Evolutionary conservation across 192 early-diverging fungal genomes (phyloP), one percentile per base, ranked within the genome.

Genomic region (Phycomyces blakesleeanus): DNA sequence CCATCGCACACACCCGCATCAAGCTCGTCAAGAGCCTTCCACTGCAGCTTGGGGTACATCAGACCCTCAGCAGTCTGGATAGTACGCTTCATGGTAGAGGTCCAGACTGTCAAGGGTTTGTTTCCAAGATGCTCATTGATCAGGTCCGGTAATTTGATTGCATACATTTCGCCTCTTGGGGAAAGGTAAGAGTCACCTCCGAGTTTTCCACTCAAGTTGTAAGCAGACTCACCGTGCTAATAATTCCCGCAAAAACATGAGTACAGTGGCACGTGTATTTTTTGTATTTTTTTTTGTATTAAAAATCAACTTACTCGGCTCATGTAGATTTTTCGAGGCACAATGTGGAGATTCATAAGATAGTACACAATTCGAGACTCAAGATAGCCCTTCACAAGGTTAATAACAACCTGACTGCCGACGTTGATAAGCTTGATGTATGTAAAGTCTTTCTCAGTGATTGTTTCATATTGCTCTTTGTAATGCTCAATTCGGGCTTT

Each of bases 261-360:
- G 29, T 34, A 34, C 29, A 7, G 7, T 34, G n/a, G 7, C 29
- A 34, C 18, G 18, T 12, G 2, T n/a, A n/a, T n/a, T n/a, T n/a
- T n/a, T n/a, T n/a, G n/a, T n/a, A n/a, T n/a, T n/a, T n/a, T n/a
- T n/a, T n/a, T n/a, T n/a, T n/a, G n/a, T n/a, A n/a, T n/a, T n/a
- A n/a, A n/a, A n/a, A n/a, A n/a, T n/a, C 27, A 11, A 14, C 79
- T 64, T 61, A 82, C 80, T 57, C 91, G 82, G 64, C 81, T 90
- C 67, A 96, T 95, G 76, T 95, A 94, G 57, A 98, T 93, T 64
- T 86, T 90, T 58, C 92, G 85, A 24, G 98, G 94, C 7, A 88
- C 87, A 64, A 94, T 97, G 77, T 99, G 96, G 42, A 99, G 83
- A 73, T 99, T 99, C 96, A 98, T 98, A 64, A 99, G 75, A 75